Evolutionary conservation across 768 basidiomycete species (phyloP), one percentile per base, ranked within the genome.

Genomic region (Panaeolus cyanescens): DNA sequence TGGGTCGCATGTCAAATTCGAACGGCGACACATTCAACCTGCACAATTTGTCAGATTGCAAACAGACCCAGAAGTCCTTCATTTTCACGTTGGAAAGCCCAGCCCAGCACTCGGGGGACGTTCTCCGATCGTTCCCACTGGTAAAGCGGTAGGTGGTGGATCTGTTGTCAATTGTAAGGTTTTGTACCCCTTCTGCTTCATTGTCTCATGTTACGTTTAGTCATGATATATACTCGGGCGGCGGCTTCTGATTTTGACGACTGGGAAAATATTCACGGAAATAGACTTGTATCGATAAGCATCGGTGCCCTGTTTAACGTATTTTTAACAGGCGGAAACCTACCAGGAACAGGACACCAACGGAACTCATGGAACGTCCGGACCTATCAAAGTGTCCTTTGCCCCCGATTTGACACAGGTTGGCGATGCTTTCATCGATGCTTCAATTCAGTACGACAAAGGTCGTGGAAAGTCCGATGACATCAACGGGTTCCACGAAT

Each of bases 201-300:
- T 12, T 37, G 32, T 45, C 22, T 37, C 5, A 64, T 31, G 53
- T 31, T 12, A 20, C 53, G 12, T 5, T 39, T 54, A 83, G 81
- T 81, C 63, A 77, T 79, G 68, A 77, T 84, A 77, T 89, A 88
- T 62, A 83, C 80, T 0, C 81, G 88, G 22, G 82, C 85, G 9
- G 72, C 83, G 9, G 82, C 85, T 1, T 88, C 86, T 0, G 89
- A 90, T 66, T 88, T 83, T 50, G 85, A 90, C 64, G 84, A 84
- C 55, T 89, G 88, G 88, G 81, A 83, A 65, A 72, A 61, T 1
- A 68, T 75, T 1, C 70, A 83, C 28, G 77, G 76, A 5, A 88
- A 89, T 67, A 71, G 79, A 1, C 88, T 87, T 1, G n/a, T n/a
- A n/a, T n/a, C n/a, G n/a, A n/a, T n/a, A n/a, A n/a, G n/a, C n/a